Base-by-base conservation (phyloP, 305 asterid species). In the Fraxinus latifolia region DNA sequence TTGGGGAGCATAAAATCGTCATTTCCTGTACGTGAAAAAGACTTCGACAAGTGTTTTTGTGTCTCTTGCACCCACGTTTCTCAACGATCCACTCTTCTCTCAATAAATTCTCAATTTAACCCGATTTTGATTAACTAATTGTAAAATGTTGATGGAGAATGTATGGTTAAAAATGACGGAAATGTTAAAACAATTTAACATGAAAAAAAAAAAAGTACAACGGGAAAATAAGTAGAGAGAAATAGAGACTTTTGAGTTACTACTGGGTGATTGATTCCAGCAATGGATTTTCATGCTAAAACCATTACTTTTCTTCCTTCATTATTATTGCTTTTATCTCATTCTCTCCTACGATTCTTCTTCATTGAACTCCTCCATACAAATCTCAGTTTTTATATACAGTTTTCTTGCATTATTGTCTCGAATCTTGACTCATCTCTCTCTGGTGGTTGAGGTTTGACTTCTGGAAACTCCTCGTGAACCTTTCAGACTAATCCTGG, bases 211-310 rank as follows among this genome's bases (percentile, higher is more conserved):
- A 44, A 44, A 42, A 11, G 55, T 50, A 50, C 5, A 50, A 15
- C 8, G 7, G 44, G 34, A 74, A 36, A 47, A 12, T 4, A 9
- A 47, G 76, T n/a, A 33, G 39, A 37, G 81, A 53, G 80, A 50
- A 15, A 4, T 15, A 15, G 62, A 53, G 62, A 53, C 23, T n/a
- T 53, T 15, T 53, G 47, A 84, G 81, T 72, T 68, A 42, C 82
- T 85, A 44, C 55, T 44, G 33, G 72, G 72, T 23, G 32, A 62
- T 23, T 62, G 23, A 53, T 53, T 53, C 27, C 72, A 23, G 92
- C 94, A 83, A 91, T 85, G 93, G 89, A 88, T 77, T 88, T 88
- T 88, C 90, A 89, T 90, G 91, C 92, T 83, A 83, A 83, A 82
- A 78, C 86, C 84, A 81, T 75, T 74, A 84, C 87, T 84, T 90